Base-by-base conservation (phyloP, 805 yeast species). In the Schwanniomyces pseudopolymorphus region DNA sequence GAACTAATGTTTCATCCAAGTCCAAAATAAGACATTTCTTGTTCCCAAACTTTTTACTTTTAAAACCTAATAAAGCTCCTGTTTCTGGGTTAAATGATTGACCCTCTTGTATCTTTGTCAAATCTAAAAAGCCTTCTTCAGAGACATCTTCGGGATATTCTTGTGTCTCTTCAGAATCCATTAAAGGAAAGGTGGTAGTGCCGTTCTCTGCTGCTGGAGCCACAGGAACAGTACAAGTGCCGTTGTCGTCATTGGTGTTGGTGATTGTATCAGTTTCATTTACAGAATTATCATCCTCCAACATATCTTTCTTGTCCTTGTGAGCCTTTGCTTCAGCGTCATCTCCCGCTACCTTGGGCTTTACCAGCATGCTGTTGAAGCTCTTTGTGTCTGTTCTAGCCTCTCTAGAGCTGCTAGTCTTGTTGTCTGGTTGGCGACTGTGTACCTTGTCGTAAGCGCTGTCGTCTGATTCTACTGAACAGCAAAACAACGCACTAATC, bases 1-100 rank as follows among this genome's bases (percentile, higher is more conserved):
- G 99, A 26, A 94, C 99, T 48, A 94, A 78, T 2, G 99, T 94
- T 67, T 94, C 99, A 67, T 94, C 99, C 52, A 94, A 72, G 67
- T 94, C 99, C 45, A 94, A 75, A 11, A 94, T 87, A 27, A 94
- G 77, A 66, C 97, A 91, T 66, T 94, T 94, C 48, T 87, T 84
- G 46, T 79, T 79, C 42, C 75, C 70, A 46, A 86, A 75, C 40
- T 68, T 63, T 20, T 72, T 67, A 42, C 63, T 67, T 39, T 81
- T 77, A 20, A 81, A 78, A 43, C 85, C 80, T 52, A 92, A 69
- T 42, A 90, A 75, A 70, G 76, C 79, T 4, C 86, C 89, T 3
- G 85, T 80, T 43, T 67, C 74, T 41, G 80, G 73, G 33, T 87
- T 79, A 57, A 76, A 82, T 5, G 79, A 78, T 64, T 87, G 95